Conservation (phyloP, 306 rosid species). For the Quillaja saponaria region DNA sequence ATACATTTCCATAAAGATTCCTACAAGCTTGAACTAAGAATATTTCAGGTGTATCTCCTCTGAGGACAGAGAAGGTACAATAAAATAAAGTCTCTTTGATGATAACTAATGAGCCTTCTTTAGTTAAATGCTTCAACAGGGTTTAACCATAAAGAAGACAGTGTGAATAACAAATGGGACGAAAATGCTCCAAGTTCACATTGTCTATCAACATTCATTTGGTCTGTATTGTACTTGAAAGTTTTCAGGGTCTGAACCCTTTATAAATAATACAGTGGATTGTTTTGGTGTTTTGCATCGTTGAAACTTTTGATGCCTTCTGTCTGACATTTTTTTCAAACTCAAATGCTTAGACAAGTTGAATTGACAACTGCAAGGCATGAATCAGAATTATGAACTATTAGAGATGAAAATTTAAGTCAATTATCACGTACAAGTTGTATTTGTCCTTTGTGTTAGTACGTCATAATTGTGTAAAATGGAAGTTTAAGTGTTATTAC, state of each 20-base stretch:
- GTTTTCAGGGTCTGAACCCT: slow-evolving; percentile 1
- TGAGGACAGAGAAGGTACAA: not conserved
- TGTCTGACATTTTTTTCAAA: not conserved
- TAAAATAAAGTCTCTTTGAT: not conserved
- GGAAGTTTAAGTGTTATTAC: slow-evolving; percentile 11
- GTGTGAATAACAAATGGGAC: not conserved
- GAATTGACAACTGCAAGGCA: slow-evolving; percentile 7
- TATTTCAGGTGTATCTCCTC: not conserved
- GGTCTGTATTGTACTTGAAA: not conserved
- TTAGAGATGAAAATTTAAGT: too few relatives aligned
- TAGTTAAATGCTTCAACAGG: slow-evolving; percentile 1
- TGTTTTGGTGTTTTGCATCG: not conserved
- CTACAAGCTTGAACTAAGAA: not conserved
- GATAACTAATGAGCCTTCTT: slow-evolving; percentile 1
- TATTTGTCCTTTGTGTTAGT: slow-evolving; percentile 17
- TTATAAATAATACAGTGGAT: slow-evolving; percentile 7
- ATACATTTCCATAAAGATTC: too few relatives aligned
- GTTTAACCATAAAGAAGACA: not conserved
- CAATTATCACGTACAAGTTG: slow-evolving; percentile 17
- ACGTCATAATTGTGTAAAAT: slow-evolving; percentile 20
- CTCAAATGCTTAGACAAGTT: not conserved
- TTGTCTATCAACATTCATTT: not conserved
- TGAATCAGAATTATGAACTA: not conserved
- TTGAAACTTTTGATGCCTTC: not conserved
- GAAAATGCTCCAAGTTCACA: not conserved